Conservation (phyloP, 805 yeast genomes). For the Wickerhamiella sorbophila region DNA sequence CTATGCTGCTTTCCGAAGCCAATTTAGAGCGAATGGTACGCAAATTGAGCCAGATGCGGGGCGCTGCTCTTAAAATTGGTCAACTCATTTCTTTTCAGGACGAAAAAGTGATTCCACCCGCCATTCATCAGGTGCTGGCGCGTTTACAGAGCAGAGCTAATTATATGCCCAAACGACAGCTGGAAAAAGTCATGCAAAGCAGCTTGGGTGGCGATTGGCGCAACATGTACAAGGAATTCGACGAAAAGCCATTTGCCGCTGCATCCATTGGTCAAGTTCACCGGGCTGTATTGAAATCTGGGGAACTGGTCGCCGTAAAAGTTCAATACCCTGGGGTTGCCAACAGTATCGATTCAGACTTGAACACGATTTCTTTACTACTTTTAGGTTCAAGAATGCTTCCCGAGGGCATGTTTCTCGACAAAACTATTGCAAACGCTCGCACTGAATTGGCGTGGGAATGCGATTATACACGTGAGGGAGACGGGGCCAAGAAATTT, state of each 20-base stretch:
- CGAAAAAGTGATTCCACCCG: slow-evolving; percentile 66
- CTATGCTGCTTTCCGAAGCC: slow-evolving; percentile 56
- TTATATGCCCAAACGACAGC: slow-evolving; percentile 89
- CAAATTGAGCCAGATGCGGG: slow-evolving; percentile 87
- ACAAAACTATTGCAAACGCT: slow-evolving; percentile 85
- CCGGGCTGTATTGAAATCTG: slow-evolving; percentile 48
- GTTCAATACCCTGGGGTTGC: slow-evolving; percentile 97
- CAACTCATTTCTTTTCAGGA: slow-evolving; percentile 95
- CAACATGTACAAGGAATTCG: slow-evolving; percentile 50
- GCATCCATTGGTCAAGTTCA: slow-evolving; percentile 98
- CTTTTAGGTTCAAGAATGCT: slow-evolving; percentile 74
- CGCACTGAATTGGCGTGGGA: slow-evolving; percentile 92
- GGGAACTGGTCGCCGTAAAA: slow-evolving; percentile 70
- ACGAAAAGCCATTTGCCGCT: slow-evolving; percentile 87
- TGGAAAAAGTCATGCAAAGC: slow-evolving; percentile 53
- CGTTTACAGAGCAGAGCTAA: slow-evolving; percentile 90
- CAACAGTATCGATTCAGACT: slow-evolving; percentile 82
- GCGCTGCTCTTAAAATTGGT: slow-evolving; percentile 97
- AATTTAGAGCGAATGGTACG: slow-evolving; percentile 81
- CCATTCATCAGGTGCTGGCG: slow-evolving; percentile 63
- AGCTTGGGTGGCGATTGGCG: slow-evolving; percentile 80
- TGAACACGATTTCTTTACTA: slow-evolving; percentile 68
- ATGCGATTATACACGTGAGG: slow-evolving; percentile 88
- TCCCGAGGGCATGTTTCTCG: slow-evolving; percentile 85
- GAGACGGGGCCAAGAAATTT: slow-evolving; percentile 57